Evolutionary conservation across 768 basidiomycete species (phyloP), one percentile per base, ranked within the genome.

Genomic region (Lactarius evosmus): DNA sequence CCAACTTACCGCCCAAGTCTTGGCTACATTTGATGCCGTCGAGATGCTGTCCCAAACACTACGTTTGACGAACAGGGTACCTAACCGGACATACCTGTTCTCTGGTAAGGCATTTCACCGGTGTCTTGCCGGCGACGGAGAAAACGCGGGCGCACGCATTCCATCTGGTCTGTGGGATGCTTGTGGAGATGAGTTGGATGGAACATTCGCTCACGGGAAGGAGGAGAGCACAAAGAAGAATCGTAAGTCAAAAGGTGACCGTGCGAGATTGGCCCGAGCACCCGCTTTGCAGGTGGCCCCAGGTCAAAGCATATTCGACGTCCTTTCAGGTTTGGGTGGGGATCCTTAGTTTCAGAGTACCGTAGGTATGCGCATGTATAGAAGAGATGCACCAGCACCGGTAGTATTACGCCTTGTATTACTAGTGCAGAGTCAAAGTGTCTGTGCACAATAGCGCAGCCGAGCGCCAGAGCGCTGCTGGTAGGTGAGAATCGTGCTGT

Each of bases 1-100:
- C 49, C 90, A 91, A 68, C 78, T 92, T 17, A 76, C 78, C 56
- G 88, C 89, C 0, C 90, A 93, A 67, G 70, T 82, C 14, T 73
- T 85, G 4, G 78, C 80, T 70, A 81, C 87, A 5, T 69, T 86
- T 7, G 86, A 89, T 63, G 78, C 79, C 36, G 77, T 90, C 50
- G 81, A 82, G 30, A 79, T 83, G 51, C 77, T 93, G 19, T 77
- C 83, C 0, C 84, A 91, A 68, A 79, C 82, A 16, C 74, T 93
- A 41, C 76, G 90, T 9, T 75, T 93, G 52, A 71, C 78, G 4
- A 74, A 82, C 32, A 73, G 74, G 1, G 73, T 84, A 12, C 81
- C 83, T 7, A 76, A 75, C 57, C 76, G 79, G 49, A 78, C 78
- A 17, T 77, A 78, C 52, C 66, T 70, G 0, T 82, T 91, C 60